These are phyloP conservation scores for Sicyos baderoa DNA, from an alignment of 306 rosid genomes.

Conservation along the genomic window DNA sequence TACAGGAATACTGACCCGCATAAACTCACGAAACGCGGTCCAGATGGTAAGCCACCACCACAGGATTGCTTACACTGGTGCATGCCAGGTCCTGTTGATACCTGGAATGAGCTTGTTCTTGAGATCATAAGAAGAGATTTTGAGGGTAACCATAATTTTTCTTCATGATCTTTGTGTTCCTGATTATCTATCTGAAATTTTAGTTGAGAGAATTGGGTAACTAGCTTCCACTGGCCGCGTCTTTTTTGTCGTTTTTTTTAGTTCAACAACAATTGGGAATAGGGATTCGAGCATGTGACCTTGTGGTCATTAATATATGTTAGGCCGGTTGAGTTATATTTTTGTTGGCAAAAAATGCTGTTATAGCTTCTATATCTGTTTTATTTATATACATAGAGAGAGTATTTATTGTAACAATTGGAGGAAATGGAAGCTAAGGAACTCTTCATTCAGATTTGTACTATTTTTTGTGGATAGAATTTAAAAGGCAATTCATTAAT, in stretches of 20 bases:
- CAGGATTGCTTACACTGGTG: conserved; percentile 99
- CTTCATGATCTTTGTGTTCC: conserved; percentile 30
- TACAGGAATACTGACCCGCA: conserved; percentile 69
- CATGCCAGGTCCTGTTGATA: conserved; percentile 98
- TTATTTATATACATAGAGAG: conserved; percentile 25
- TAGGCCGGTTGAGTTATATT: no score
- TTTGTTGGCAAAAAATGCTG: no score
- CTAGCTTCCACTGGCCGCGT: conserved; percentile 14
- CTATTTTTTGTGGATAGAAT: not conserved
- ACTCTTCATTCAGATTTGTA: not conserved
- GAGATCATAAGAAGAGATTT: conserved; percentile 61
- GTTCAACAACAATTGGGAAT: no score
- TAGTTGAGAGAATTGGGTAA: conserved; percentile 16
- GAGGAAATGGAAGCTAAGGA: conserved; percentile 21
- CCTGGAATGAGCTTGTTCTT: conserved; percentile 84
- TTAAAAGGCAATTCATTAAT: no score
- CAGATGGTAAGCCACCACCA: conserved; percentile 85
- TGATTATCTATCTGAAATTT: not conserved
- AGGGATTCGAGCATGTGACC: no score
- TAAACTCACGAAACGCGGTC: conserved; percentile 72
- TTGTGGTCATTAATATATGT: no score
- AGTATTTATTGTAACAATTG: conserved; percentile 25
- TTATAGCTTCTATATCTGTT: conserved; percentile 8
- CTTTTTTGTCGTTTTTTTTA: not conserved
- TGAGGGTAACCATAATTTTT: conserved; percentile 27